A percentile compares a stretch with the other conserved stretches of the same genome.
phyloP scores from a whole-genome alignment of 352 stramenopile species.

The Phytophthora ramorum region DNA sequence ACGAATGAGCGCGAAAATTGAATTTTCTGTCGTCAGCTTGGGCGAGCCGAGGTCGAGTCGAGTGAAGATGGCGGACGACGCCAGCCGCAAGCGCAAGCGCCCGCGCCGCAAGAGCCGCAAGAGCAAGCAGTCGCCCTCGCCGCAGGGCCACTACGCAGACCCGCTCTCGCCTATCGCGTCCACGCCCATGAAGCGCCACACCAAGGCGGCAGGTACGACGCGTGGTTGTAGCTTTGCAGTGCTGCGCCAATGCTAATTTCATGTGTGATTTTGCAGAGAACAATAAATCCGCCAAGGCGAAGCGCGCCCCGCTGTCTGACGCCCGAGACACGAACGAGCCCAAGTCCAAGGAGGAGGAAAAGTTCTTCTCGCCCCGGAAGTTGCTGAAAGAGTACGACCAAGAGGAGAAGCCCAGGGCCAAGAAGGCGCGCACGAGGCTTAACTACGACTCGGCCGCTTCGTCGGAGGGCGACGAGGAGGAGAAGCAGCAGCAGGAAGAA shows the following conservation, averaged over 20 bases:
- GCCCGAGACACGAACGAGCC: slow-evolving; percentile 17
- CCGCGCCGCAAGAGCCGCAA: slow-evolving; percentile 41
- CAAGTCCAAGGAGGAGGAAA: slow-evolving; percentile 42
- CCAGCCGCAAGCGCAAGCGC: slow-evolving; percentile 42
- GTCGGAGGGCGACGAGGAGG: slow-evolving; percentile 12
- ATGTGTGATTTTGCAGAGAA: slow-evolving; percentile 36
- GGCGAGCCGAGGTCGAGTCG: background rate
- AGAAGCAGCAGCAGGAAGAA: slow-evolving; percentile 16
- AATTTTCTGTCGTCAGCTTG: slow-evolving; percentile 27
- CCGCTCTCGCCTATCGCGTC: slow-evolving; percentile 85
- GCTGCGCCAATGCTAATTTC: background rate
- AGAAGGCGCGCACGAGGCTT: slow-evolving; percentile 36
- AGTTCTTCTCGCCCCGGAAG: slow-evolving; percentile 75
- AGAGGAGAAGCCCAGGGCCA: slow-evolving; percentile 27
- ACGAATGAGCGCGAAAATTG: slow-evolving; percentile 19
- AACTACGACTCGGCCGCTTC: slow-evolving; percentile 28
- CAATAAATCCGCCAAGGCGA: slow-evolving; percentile 56
- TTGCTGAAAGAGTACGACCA: slow-evolving; percentile 62
- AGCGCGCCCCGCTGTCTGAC: slow-evolving; percentile 27
- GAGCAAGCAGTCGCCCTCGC: slow-evolving; percentile 19
- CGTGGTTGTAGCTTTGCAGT: too few relatives aligned
- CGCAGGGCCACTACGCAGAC: slow-evolving; percentile 76
- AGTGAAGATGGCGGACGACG: slow-evolving; percentile 26
- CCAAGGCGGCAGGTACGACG: slow-evolving; percentile 45
- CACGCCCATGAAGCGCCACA: slow-evolving; percentile 81